phyloP scores from a whole-genome alignment of 768 basidiomycete genomes.

The Austroboletus festivus region DNA sequence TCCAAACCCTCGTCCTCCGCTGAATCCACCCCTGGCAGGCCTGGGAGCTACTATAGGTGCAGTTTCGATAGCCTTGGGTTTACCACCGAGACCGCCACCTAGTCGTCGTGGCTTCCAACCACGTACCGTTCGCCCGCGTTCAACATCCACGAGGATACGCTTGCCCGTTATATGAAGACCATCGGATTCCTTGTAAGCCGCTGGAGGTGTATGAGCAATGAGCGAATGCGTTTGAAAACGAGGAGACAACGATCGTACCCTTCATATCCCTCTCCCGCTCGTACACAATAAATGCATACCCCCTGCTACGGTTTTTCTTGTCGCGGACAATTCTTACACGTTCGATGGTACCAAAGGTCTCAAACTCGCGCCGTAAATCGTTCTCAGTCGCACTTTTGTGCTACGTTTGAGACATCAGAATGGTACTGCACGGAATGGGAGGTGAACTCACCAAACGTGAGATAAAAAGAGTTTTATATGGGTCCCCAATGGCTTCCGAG shows the following conservation, averaged over 20 bases:
- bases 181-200: slow-evolving; percentile 98
- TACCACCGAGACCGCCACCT: slow-evolving; percentile 98
- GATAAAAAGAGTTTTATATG: slow-evolving; percentile 98
- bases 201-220: slow-evolving; percentile 37
- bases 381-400: slow-evolving; percentile 89
- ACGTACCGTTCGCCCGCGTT: slow-evolving; percentile 94
- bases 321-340: slow-evolving; percentile 90
- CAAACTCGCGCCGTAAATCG: slow-evolving; percentile 93
- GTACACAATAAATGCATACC: slow-evolving; percentile 96
- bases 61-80: slow-evolving; percentile 75
- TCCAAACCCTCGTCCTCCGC: slow-evolving; percentile 41
- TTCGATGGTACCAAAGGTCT: slow-evolving; percentile 92
- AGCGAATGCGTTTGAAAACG: slow-evolving; percentile 14
- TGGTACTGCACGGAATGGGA: not conserved
- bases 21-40: slow-evolving; percentile 38
- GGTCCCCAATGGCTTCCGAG: slow-evolving; percentile 87
- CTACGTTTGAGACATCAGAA: slow-evolving; percentile 40
- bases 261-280: slow-evolving; percentile 99
- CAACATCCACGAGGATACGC: slow-evolving; percentile 95
- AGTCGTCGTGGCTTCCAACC: slow-evolving; percentile 97
- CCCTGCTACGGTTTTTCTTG: slow-evolving; percentile 81
- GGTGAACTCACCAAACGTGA: slow-evolving; percentile 68
- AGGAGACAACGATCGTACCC: slow-evolving; percentile 48
- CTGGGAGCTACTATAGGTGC: slow-evolving; percentile 28
- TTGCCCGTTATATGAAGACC: slow-evolving; percentile 95